phyloP scores from a whole-genome alignment of 2,329 filamentous ascomycete species.

The Sarocladium oryzae region DNA sequence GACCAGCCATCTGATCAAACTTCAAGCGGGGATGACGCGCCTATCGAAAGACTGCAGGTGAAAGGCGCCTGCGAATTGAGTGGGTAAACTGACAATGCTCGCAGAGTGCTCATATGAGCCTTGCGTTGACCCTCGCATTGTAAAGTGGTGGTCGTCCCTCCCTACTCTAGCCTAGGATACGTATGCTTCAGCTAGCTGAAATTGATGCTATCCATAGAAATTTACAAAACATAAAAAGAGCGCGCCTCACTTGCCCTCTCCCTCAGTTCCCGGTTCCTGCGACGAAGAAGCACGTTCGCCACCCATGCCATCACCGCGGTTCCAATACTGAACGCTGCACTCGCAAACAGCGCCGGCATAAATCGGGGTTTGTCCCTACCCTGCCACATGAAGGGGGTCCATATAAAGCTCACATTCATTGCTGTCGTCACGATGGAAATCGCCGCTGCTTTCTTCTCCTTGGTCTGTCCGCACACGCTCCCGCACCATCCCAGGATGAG shows the following conservation, averaged over 20 bases:
- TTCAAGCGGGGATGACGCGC: conserved; percentile 25
- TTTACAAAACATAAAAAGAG: no score
- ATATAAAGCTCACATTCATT: conserved; percentile 37
- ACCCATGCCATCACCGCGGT: background rate
- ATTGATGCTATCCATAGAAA: no score
- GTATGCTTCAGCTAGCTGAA: no score
- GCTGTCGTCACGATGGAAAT: conserved; percentile 37
- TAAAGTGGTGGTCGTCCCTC: no score
- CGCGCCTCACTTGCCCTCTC: no score
- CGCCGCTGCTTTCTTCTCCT: conserved; percentile 36
- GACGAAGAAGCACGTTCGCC: background rate
- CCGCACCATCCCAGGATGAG: conserved; percentile 33
- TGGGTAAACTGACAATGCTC: conserved; percentile 9
- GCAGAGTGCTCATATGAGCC: no score
- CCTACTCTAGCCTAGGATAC: no score
- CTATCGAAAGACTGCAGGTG: conserved; percentile 14
- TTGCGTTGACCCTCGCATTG: no score
- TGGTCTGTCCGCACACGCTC: conserved; percentile 32
- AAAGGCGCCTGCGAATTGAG: conserved; percentile 24
- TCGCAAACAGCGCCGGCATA: background rate
- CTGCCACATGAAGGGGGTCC: conserved; percentile 36
- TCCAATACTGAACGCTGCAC: background rate
- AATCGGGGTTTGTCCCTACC: background rate
- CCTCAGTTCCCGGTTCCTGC: background rate
- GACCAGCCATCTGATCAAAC: conserved; percentile 33